Evolutionary conservation across 2,329 filamentous ascomycete genomes (phyloP).

Genomic region (Trichophyton equinum): DNA sequence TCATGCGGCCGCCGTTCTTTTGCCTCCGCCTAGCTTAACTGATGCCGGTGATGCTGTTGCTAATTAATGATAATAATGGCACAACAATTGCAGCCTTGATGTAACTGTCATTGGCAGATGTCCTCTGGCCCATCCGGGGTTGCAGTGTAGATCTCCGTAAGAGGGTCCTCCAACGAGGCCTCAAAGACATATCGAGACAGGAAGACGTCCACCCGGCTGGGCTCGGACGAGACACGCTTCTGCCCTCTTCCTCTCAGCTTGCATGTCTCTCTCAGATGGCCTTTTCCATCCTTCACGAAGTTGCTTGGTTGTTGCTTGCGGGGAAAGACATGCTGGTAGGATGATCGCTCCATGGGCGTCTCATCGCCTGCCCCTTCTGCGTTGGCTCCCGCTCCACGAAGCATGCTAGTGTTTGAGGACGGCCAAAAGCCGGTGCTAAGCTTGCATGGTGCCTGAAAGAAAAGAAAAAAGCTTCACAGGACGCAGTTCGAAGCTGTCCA

Average conservation of each 20-base stretch:
- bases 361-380: not conserved
- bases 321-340: not conserved
- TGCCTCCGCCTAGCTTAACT: not conserved
- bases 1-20: not conserved
- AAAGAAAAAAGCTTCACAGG: not conserved
- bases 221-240: not conserved
- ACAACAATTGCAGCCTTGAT: not conserved
- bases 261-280: not conserved
- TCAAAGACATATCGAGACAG: not conserved
- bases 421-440: not conserved
- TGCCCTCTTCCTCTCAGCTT: not conserved
- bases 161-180: not conserved
- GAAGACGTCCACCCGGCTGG: not conserved
- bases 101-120: not conserved
- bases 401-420: constrained; percentile 1
- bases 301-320: not conserved
- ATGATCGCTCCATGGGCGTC: not conserved
- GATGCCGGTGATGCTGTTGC: not conserved
- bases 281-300: not conserved
- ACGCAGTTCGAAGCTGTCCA: not conserved
- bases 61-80: not conserved
- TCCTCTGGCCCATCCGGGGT: not conserved
- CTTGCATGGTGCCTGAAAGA: not conserved
- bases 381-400: not conserved
- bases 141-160: not conserved